These are phyloP conservation scores for Pleurotus tuoliensis DNA, from an alignment of 768 basidiomycete species.

Conservation along the genomic window DNA sequence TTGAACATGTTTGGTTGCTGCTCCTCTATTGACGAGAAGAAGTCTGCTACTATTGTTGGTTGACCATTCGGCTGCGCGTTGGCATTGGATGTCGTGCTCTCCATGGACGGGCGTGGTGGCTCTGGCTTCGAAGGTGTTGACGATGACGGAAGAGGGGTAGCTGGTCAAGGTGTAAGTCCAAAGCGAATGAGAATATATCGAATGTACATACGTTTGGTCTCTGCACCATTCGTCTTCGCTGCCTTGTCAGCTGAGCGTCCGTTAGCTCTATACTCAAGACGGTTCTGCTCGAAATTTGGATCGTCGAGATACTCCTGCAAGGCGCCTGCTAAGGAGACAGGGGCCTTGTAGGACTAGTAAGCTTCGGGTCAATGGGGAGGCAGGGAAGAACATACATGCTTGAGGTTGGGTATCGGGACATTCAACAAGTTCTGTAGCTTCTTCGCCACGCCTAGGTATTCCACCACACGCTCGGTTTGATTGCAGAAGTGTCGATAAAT, in stretches of 20 bases:
- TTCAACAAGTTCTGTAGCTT: slow-evolving; percentile 92
- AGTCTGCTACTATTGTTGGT: slow-evolving; percentile 62
- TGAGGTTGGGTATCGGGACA: slow-evolving; percentile 90
- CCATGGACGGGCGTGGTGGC: slow-evolving; percentile 13
- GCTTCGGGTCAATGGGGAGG: background rate
- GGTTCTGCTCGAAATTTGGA: slow-evolving; percentile 94
- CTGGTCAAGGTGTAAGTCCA: background rate
- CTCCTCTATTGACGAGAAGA: slow-evolving; percentile 86
- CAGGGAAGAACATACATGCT: slow-evolving; percentile 57
- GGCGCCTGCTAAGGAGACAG: slow-evolving; percentile 88
- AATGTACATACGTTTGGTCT: slow-evolving; percentile 23
- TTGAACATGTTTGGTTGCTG: slow-evolving; percentile 73
- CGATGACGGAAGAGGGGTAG: background rate
- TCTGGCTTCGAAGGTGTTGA: background rate
- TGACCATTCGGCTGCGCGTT: slow-evolving; percentile 11
- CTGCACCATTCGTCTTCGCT: slow-evolving; percentile 14
- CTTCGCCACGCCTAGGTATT: slow-evolving; percentile 87
- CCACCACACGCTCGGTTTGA: slow-evolving; percentile 90
- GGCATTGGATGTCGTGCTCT: too few relatives aligned
- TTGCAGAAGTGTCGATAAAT: slow-evolving; percentile 94
- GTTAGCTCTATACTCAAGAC: slow-evolving; percentile 85
- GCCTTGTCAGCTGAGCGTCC: slow-evolving; percentile 59
- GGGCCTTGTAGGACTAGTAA: slow-evolving; percentile 55
- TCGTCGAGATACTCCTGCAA: slow-evolving; percentile 96
- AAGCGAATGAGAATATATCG: background rate